These are phyloP conservation scores for Leccinum subrobustum DNA, from an alignment of 1,284 basidiomycete species.

Conservation along the genomic window DNA sequence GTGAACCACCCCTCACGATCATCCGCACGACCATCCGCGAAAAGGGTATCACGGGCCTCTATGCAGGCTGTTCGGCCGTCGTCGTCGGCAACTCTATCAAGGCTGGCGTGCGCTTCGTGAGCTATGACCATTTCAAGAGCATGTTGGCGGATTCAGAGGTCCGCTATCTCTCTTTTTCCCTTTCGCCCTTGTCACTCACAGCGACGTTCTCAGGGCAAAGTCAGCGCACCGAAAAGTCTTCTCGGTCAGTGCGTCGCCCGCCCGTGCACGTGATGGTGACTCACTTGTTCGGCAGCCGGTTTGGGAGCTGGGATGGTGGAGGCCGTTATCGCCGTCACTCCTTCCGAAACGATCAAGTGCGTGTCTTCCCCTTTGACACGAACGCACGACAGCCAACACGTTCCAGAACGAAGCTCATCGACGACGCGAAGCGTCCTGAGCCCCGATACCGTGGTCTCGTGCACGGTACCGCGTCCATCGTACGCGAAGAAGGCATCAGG, in stretches of 20 bases:
- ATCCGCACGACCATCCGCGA: constrained; percentile 67
- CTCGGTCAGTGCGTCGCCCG: constrained; percentile 53
- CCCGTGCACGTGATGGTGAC: background rate
- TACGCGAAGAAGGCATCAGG: constrained; percentile 78
- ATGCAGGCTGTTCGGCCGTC: constrained; percentile 85
- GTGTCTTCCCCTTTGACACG: constrained; percentile 37
- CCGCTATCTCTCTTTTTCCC: background rate
- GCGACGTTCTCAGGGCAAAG: constrained; percentile 67
- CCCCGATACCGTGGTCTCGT: constrained; percentile 88
- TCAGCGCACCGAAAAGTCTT: constrained; percentile 81
- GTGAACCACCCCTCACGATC: constrained; percentile 64
- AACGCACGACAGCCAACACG: background rate
- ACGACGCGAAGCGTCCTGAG: constrained; percentile 83
- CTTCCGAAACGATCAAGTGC: constrained; percentile 97
- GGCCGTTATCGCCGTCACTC: constrained; percentile 93
- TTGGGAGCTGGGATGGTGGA: constrained; percentile 95
- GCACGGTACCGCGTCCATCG: constrained; percentile 83
- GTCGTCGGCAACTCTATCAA: constrained; percentile 89
- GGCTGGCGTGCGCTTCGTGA: constrained; percentile 93
- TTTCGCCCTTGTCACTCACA: background rate
- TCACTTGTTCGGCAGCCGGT: constrained; percentile 57
- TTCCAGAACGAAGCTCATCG: constrained; percentile 92
- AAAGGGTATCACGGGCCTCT: constrained; percentile 77
- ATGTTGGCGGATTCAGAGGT: constrained; percentile 83
- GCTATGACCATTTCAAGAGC: constrained; percentile 92